Evolutionary conservation across 805 yeast genomes (phyloP).

Genomic region (Ogataea methylovora): DNA sequence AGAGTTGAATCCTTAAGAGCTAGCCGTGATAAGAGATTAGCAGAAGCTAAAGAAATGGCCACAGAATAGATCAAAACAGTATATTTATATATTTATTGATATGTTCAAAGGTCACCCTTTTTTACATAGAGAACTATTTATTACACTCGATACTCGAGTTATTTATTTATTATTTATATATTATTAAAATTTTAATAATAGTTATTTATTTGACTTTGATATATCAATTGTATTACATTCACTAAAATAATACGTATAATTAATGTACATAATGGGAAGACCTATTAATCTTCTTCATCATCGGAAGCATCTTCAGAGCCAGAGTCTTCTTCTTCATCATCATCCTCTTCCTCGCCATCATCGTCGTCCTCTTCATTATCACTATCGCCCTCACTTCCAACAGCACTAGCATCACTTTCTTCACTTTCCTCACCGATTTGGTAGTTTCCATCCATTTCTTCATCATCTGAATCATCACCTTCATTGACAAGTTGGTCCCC

Average conservation of each 20-base stretch:
- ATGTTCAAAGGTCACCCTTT: too few species aligned
- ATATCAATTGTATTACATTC: too few species aligned
- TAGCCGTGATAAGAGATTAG: slow-evolving; percentile 25
- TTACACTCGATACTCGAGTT: too few species aligned
- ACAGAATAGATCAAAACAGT: too few species aligned
- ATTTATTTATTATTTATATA: too few species aligned
- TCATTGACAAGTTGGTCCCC: slow-evolving; percentile 25
- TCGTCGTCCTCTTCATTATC: slow-evolving; percentile 10
- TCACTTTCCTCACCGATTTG: slow-evolving; percentile 25
- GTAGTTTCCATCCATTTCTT: slow-evolving; percentile 29
- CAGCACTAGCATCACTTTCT: slow-evolving; percentile 16
- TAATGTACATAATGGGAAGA: too few species aligned
- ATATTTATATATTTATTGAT: too few species aligned
- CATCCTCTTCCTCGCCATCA: slow-evolving; percentile 14
- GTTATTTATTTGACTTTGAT: too few species aligned
- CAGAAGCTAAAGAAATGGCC: too few species aligned
- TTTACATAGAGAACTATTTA: too few species aligned
- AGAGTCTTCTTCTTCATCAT: slow-evolving; percentile 11
- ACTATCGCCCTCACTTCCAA: slow-evolving; percentile 9
- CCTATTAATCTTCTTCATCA: slow-evolving; percentile 3
- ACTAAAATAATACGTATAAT: too few species aligned
- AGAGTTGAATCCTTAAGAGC: slow-evolving; percentile 29
- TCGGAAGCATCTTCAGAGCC: slow-evolving; percentile 2
- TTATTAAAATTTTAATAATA: too few species aligned
- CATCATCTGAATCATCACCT: slow-evolving; percentile 25